These are phyloP conservation scores for Litchi chinensis DNA, from an alignment of 345 rosid species.

Conservation along the genomic window DNA sequence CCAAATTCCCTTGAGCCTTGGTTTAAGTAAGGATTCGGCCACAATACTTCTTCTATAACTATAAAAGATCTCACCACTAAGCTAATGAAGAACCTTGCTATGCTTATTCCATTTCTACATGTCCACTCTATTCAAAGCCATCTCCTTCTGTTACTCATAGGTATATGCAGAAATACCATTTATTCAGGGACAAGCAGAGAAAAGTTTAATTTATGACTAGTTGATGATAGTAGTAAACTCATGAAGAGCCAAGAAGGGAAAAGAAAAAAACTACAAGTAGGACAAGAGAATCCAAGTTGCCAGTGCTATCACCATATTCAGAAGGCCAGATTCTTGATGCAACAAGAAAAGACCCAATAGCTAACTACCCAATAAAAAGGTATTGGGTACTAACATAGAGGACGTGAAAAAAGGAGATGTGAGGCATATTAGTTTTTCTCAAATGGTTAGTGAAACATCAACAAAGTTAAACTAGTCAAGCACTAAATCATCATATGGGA, in stretches of 20 bases:
- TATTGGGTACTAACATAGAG: background rate
- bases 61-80: background rate
- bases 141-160: background rate
- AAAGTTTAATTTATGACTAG: background rate
- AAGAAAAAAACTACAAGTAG: background rate
- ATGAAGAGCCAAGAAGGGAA: background rate
- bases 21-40: background rate
- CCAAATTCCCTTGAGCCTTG: background rate
- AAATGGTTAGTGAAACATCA: background rate
- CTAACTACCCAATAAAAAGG: background rate
- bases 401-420: background rate
- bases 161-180: background rate
- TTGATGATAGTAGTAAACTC: background rate
- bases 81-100: background rate
- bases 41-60: background rate
- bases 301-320: background rate
- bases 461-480: slow-evolving; percentile 4
- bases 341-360: background rate
- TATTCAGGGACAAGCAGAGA: slow-evolving; percentile 5
- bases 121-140: background rate
- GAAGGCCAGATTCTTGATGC: slow-evolving; percentile 4
- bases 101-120: background rate
- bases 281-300: background rate
- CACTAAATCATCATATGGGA: background rate
- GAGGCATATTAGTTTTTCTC: background rate